phyloP scores from a whole-genome alignment of 2,329 filamentous ascomycete species.

The Davidsoniella virescens region DNA sequence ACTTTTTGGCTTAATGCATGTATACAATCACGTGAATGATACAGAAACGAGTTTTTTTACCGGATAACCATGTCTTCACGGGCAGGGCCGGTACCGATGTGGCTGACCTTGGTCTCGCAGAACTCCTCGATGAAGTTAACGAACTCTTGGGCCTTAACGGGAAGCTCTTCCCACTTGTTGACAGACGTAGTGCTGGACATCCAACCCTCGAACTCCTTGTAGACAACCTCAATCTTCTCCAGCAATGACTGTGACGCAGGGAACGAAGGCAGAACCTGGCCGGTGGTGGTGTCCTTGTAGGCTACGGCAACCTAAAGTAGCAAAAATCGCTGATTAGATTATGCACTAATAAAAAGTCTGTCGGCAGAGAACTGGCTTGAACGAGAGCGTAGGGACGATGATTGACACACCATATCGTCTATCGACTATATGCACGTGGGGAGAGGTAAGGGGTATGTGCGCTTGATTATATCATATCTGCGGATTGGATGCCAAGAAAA shows the following conservation, averaged over 20 bases:
- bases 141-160: conserved; percentile 47
- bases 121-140: conserved; percentile 52
- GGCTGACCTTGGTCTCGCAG: conserved; percentile 39
- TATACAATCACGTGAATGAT: not conserved
- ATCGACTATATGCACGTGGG: too few species aligned
- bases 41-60: not conserved
- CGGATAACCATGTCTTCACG: conserved; percentile 45
- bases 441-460: not conserved
- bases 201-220: conserved; percentile 56
- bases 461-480: too few species aligned
- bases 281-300: conserved; percentile 37
- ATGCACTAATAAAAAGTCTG: not conserved
- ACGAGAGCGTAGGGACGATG: too few species aligned
- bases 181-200: conserved; percentile 43
- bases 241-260: conserved; percentile 45
- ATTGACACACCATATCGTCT: too few species aligned
- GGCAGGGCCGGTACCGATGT: conserved; percentile 50
- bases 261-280: conserved; percentile 41
- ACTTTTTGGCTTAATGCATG: conserved; percentile 7
- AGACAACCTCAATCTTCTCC: conserved; percentile 44
- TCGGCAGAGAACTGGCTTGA: too few species aligned
- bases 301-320: conserved; percentile 39
- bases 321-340: not conserved
- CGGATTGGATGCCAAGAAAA: not conserved
- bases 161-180: conserved; percentile 45